phyloP scores from a whole-genome alignment of 2,329 filamentous ascomycete species.

The Cercospora sesami region DNA sequence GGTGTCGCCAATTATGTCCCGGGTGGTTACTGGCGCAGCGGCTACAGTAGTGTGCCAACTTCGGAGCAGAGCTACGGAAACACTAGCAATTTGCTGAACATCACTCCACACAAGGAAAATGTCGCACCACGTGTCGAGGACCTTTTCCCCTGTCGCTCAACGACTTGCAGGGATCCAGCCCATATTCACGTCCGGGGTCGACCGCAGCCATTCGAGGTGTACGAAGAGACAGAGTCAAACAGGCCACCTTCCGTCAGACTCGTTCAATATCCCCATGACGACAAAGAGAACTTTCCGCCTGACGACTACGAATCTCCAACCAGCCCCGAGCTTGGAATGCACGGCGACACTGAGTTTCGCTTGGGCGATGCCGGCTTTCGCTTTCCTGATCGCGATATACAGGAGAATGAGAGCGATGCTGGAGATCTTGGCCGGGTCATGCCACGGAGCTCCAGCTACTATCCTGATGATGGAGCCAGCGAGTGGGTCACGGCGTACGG shows the following conservation, averaged over 20 bases:
- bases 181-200: slow-evolving; percentile 12
- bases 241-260: background rate
- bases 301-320: slow-evolving; percentile 11
- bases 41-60: slow-evolving; percentile 32
- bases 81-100: slow-evolving; percentile 33
- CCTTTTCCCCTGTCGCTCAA: slow-evolving; percentile 8
- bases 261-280: slow-evolving; percentile 14
- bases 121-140: background rate
- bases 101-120: slow-evolving; percentile 20
- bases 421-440: slow-evolving; percentile 15
- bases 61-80: slow-evolving; percentile 38
- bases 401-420: slow-evolving; percentile 9
- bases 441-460: slow-evolving; percentile 21
- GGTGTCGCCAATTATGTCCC: background rate
- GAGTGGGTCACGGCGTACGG: slow-evolving; percentile 19
- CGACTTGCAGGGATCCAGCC: slow-evolving; percentile 14
- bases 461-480: slow-evolving; percentile 19
- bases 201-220: background rate
- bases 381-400: background rate
- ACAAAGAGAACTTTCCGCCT: slow-evolving; percentile 28
- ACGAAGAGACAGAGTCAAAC: slow-evolving; percentile 1
- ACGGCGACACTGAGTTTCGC: slow-evolving; percentile 2
- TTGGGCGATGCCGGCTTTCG: background rate
- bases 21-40: slow-evolving; percentile 15
- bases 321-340: background rate